Evolutionary conservation across 768 basidiomycete genomes (phyloP).

Genomic region (Butyriboletus loyo): DNA sequence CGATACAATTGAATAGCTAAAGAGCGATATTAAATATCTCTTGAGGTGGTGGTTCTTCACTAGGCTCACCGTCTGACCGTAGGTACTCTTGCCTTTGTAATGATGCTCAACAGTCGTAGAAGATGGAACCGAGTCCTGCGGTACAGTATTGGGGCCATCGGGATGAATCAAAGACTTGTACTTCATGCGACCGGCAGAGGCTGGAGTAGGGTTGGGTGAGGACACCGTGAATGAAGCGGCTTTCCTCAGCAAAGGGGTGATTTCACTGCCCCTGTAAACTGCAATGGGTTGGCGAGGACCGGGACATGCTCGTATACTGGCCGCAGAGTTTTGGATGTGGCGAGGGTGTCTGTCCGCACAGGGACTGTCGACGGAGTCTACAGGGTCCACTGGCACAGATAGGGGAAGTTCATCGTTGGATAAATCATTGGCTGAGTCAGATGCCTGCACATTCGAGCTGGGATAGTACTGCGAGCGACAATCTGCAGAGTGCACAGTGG

Average conservation of each 20-base stretch:
- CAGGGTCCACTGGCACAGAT: constrained; percentile 1
- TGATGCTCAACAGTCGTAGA: constrained; percentile 13
- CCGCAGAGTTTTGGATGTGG: too few relatives aligned
- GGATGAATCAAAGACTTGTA: background rate
- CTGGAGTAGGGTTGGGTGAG: constrained; percentile 1
- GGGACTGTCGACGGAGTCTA: background rate
- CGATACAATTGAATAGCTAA: constrained; percentile 86
- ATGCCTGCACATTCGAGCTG: constrained; percentile 53
- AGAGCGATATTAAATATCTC: constrained; percentile 1
- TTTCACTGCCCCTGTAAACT: constrained; percentile 12
- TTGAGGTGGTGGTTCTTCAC: background rate
- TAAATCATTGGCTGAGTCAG: constrained; percentile 39
- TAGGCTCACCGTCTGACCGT: constrained; percentile 62
- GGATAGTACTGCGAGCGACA: constrained; percentile 67
- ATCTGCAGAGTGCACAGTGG: constrained; percentile 42
- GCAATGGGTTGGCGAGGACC: background rate
- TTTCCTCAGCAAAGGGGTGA: constrained; percentile 42
- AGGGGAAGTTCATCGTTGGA: constrained; percentile 32
- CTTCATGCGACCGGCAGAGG: background rate
- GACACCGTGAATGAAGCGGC: constrained; percentile 35
- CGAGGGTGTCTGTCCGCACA: constrained; percentile 7
- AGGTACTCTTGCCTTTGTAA: constrained; percentile 61
- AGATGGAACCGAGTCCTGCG: constrained; percentile 7
- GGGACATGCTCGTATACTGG: background rate
- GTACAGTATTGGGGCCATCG: background rate